These are phyloP conservation scores for Amanita jacksonii DNA, from an alignment of 768 basidiomycete species.

Conservation along the genomic window DNA sequence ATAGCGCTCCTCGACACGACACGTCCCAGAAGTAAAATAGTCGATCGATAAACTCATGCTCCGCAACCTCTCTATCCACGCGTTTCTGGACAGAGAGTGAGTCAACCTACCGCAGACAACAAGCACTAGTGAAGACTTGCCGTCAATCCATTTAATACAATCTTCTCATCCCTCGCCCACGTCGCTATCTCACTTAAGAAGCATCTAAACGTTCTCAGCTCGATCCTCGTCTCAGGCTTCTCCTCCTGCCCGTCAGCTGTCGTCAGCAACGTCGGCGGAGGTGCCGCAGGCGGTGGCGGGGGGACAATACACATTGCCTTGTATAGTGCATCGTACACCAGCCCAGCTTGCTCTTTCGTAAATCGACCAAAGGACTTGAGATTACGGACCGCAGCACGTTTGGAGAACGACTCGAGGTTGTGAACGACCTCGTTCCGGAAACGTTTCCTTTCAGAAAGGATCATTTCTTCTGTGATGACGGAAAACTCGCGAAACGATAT, in stretches of 20 bases:
- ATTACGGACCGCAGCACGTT: constrained; percentile 84
- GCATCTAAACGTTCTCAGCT: constrained; percentile 71
- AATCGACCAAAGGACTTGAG: constrained; percentile 73
- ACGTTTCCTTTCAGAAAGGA: constrained; percentile 73
- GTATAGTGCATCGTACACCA: constrained; percentile 90
- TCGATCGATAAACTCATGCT: constrained; percentile 91
- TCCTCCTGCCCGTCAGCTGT: constrained; percentile 59
- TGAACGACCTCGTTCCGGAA: constrained; percentile 87
- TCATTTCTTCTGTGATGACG: constrained; percentile 91
- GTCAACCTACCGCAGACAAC: constrained; percentile 6
- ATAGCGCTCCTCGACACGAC: constrained; percentile 70
- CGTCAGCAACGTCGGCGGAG: constrained; percentile 43
- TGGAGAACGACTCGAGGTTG: constrained; percentile 90
- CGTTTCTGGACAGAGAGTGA: constrained; percentile 64
- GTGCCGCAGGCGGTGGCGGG: constrained; percentile 43
- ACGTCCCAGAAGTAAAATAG: constrained; percentile 95
- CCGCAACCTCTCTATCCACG: constrained; percentile 81
- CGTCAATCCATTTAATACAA: constrained; percentile 89
- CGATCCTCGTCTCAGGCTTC: constrained; percentile 85
- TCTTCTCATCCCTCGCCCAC: constrained; percentile 92
- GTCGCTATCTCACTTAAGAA: constrained; percentile 91
- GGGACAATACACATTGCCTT: constrained; percentile 74
- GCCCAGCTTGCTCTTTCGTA: constrained; percentile 76
- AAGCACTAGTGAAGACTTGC: constrained; percentile 25
- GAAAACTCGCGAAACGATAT: constrained; percentile 98